Evolutionary conservation across 768 basidiomycete genomes (phyloP).

Genomic region (Boletus coccyginus): DNA sequence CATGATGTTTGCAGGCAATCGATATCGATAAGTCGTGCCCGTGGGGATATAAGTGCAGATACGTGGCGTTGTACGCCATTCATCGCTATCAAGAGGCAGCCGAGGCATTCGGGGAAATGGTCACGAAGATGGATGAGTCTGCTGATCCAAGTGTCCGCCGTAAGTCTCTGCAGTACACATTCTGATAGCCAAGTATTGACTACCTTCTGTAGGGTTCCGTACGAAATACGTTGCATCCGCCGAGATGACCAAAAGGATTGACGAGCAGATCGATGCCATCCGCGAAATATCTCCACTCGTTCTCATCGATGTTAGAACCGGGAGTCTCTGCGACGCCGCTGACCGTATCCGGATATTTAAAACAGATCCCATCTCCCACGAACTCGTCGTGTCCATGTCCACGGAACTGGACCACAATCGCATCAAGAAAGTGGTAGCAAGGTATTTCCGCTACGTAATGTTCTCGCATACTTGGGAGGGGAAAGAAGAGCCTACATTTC

Average conservation of each 20-base stretch:
- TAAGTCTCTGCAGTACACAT: neutral
- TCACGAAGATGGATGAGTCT: neutral
- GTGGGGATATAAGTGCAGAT: neutral
- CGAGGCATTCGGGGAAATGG: neutral
- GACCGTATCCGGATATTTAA: neutral
- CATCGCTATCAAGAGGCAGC: neutral
- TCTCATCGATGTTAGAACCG: conserved; percentile 1
- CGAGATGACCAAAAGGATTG: neutral
- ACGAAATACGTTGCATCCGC: neutral
- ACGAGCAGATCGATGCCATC: neutral
- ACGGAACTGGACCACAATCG: neutral
- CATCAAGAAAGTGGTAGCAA: neutral
- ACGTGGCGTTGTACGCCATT: neutral
- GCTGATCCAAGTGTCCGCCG: neutral
- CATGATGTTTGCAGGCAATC: neutral
- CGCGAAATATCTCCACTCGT: neutral
- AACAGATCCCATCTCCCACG: neutral
- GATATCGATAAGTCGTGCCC: neutral
- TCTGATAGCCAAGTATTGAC: neutral
- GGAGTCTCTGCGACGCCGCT: neutral
- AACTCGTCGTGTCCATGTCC: neutral
- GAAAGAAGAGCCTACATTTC: neutral
- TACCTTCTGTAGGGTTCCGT: neutral
- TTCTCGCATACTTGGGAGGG: conserved; percentile 7
- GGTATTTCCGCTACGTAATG: conserved; percentile 4